Percentiles rank a stretch among this genome's conserved stretches.
Evolutionary conservation across 2,329 filamentous ascomycete species (phyloP).

Genomic region (Arthroderma sp.): DNA sequence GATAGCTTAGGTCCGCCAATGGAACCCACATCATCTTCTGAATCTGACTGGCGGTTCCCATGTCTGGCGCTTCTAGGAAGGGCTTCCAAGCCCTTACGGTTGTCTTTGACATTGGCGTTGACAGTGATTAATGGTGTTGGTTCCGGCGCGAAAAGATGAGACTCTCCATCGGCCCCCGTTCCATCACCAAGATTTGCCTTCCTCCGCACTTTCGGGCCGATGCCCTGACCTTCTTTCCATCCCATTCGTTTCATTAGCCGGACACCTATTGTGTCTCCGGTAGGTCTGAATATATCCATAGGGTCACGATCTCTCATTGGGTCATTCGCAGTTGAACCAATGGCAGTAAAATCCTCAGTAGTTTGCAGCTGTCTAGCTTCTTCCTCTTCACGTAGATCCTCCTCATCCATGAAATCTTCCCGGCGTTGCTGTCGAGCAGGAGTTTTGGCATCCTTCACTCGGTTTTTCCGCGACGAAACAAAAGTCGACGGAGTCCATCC

Average conservation of each 20-base stretch:
- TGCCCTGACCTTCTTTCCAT: slow-evolving; percentile 86
- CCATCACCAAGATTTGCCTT: slow-evolving; percentile 53
- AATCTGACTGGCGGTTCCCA: neutral
- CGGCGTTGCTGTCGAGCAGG: slow-evolving; percentile 43
- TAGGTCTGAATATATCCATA: slow-evolving; percentile 56
- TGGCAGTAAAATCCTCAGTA: slow-evolving; percentile 56
- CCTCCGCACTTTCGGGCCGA: slow-evolving; percentile 73
- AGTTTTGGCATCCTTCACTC: slow-evolving; percentile 52
- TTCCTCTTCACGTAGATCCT: slow-evolving; percentile 77
- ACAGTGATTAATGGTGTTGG: slow-evolving; percentile 53
- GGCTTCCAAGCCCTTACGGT: slow-evolving; percentile 29
- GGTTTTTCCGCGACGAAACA: slow-evolving; percentile 72
- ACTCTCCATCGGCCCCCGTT: slow-evolving; percentile 32
- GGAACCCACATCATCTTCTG: slow-evolving; percentile 15
- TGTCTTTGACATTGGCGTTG: slow-evolving; percentile 25
- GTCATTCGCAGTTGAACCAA: slow-evolving; percentile 55
- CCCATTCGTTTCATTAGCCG: slow-evolving; percentile 85
- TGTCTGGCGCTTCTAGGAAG: slow-evolving; percentile 6
- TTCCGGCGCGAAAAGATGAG: slow-evolving; percentile 73
- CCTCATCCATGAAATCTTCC: slow-evolving; percentile 97
- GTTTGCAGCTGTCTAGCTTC: slow-evolving; percentile 66
- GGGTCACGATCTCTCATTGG: slow-evolving; percentile 40
- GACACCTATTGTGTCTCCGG: slow-evolving; percentile 74
- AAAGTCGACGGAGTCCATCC: slow-evolving; percentile 91
- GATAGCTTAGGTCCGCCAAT: slow-evolving; percentile 21